Percentiles rank a stretch among this genome's conserved stretches.
Conservation (phyloP, 192 early-diverging fungal genomes). For the Mortierella claussenii region DNA sequence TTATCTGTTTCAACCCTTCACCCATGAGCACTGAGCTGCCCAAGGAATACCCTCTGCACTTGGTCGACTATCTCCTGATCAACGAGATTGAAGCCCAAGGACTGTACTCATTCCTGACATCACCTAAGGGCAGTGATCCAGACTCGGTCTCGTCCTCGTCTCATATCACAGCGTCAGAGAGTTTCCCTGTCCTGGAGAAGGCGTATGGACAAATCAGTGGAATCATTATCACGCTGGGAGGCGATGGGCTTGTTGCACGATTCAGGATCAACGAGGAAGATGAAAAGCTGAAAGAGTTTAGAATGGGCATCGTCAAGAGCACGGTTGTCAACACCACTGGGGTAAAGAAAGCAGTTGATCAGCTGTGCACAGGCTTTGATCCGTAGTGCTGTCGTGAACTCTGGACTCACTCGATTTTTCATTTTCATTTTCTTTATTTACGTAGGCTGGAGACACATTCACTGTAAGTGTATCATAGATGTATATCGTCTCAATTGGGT, state of each 20-base stretch:
- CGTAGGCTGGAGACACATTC: slow-evolving; percentile 71
- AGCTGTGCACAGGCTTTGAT: too few relatives aligned
- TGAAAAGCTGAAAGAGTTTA: slow-evolving; percentile 48
- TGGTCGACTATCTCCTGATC: slow-evolving; percentile 80
- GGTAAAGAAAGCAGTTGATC: too few relatives aligned
- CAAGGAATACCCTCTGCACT: slow-evolving; percentile 61
- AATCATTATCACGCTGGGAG: slow-evolving; percentile 77
- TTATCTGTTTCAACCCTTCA: slow-evolving; percentile 86
- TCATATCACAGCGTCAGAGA: slow-evolving; percentile 32
- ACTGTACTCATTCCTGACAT: slow-evolving; percentile 52
- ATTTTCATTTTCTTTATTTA: background rate
- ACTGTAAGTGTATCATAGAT: slow-evolving; percentile 40
- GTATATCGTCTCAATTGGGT: background rate
- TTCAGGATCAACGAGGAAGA: slow-evolving; percentile 53
- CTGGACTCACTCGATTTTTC: too few relatives aligned
- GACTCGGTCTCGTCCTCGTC: slow-evolving; percentile 33
- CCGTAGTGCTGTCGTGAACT: background rate
- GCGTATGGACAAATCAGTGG: slow-evolving; percentile 60
- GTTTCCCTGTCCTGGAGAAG: slow-evolving; percentile 52
- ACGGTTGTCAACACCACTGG: slow-evolving; percentile 67
- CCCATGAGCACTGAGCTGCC: slow-evolving; percentile 68
- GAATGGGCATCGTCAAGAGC: slow-evolving; percentile 55
- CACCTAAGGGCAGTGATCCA: background rate
- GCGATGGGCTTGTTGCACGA: slow-evolving; percentile 67
- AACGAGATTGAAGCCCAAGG: slow-evolving; percentile 81